Evolutionary conservation across 139 green algal species (phyloP), one percentile per base, ranked within the genome.

Genomic region (Gonium pectorale): DNA sequence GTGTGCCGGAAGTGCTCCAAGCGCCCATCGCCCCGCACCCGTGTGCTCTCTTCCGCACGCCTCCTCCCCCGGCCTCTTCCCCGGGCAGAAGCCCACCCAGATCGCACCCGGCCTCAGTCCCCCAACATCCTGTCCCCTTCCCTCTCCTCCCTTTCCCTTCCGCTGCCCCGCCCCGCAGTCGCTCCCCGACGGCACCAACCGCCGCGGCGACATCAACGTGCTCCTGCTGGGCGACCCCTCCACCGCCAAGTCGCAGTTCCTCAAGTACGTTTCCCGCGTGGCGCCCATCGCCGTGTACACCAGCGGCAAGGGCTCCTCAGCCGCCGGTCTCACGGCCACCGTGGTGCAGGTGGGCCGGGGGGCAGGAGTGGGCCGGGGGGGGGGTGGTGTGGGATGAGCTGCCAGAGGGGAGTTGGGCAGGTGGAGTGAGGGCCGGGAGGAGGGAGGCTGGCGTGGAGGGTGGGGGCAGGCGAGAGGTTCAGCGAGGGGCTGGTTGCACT

Each of bases 181-280:
- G 17, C 91, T 98, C 87, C 94, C 95, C 24, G 96, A 98, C 81
- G 95, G 94, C 90, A 97, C 96, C 29, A 89, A 88, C 33, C 90
- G 97, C 17, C 86, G 97, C 44, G 97, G 97, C 11, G 97, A 99
- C 89, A 98, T 99, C 93, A 99, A 99, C 84, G 97, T 99, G 64
- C 92, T 98, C 80, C 94, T 99, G 86, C 94, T 99, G 38, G 97
- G 97, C 41, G 97, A 99, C 90, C 97, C 97, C 70, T 98, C 96
- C 44, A 99, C 96, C 9, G 97, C 97, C 87, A 99, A 99, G 93
- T 98, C 94, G 2, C 97, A 99, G 91, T 99, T 99, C 90, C 95
- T 99, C 11, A 99, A 99, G 91, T 98, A 96, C 88, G 94, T 93
- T 31, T 95, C 90, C 80, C 95, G 95, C 69, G 94, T 94, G 67